phyloP scores from a whole-genome alignment of 257 asterid species.

The Solanum tarapatanum region DNA sequence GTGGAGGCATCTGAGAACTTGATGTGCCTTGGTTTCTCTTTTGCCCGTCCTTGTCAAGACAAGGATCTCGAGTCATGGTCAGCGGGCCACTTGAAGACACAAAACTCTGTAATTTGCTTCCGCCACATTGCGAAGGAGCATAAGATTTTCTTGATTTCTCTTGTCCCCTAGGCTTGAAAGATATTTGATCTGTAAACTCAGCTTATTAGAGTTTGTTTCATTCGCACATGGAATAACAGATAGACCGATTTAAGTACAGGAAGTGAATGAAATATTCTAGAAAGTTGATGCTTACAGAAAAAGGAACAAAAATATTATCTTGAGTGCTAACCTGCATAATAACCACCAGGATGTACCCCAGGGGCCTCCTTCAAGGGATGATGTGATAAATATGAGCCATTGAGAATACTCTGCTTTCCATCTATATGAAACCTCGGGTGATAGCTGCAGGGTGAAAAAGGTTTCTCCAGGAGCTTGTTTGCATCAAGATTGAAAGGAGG shows the following conservation, averaged over 20 bases:
- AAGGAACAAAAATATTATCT: slow-evolving; percentile 13
- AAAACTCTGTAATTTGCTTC: not conserved
- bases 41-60: slow-evolving; percentile 5
- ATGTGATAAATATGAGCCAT: slow-evolving; percentile 21
- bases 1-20: not conserved
- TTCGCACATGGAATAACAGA: not conserved
- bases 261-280: not conserved
- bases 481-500: slow-evolving; percentile 18
- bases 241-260: not conserved
- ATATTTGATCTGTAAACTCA: slow-evolving; percentile 11
- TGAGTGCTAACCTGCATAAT: slow-evolving; percentile 22
- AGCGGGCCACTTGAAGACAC: slow-evolving; percentile 1
- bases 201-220: not conserved
- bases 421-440: slow-evolving; percentile 32
- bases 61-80: not conserved
- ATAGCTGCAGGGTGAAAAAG: slow-evolving; percentile 25
- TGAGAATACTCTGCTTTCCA: slow-evolving; percentile 23
- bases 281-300: slow-evolving; percentile 15
- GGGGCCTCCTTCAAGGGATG: slow-evolving; percentile 18
- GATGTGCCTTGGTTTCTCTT: not conserved
- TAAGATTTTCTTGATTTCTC: slow-evolving; percentile 4
- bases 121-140: not conserved
- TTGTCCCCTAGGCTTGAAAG: slow-evolving; percentile 6
- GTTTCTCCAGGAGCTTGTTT: slow-evolving; percentile 22
- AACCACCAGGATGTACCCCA: slow-evolving; percentile 10